Conservation (phyloP, 352 stramenopile species). For the Phytophthora megakarya region DNA sequence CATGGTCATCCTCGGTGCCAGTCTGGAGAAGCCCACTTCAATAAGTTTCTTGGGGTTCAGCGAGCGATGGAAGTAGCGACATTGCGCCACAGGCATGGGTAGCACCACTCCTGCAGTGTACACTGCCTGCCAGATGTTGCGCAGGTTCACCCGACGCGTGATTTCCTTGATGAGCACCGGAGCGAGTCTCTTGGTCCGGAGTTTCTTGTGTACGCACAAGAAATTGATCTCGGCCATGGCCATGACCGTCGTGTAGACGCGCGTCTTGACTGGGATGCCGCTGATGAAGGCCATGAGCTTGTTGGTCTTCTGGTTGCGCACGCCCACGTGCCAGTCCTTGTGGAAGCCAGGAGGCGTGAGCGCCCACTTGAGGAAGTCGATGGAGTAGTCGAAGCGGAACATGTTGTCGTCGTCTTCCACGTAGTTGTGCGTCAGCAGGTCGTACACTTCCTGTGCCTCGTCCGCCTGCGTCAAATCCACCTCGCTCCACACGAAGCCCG, state of each 20-base stretch:
- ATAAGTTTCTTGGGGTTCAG: conserved; percentile 99
- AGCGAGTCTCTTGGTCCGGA: conserved; percentile 95
- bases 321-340: conserved; percentile 95
- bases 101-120: conserved; percentile 99
- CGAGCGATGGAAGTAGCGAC: conserved; percentile 97
- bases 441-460: conserved; percentile 95
- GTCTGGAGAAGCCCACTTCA: conserved; percentile 96
- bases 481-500: conserved; percentile 95
- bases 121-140: conserved; percentile 95
- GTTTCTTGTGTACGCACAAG: conserved; percentile 99
- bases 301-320: conserved; percentile 91
- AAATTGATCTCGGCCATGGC: conserved; percentile 99
- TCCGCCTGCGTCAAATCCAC: conserved; percentile 88
- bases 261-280: conserved; percentile 92
- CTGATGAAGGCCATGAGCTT: conserved; percentile 99
- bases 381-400: conserved; percentile 96
- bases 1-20: conserved; percentile 97
- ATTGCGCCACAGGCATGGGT: conserved; percentile 94
- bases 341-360: conserved; percentile 94
- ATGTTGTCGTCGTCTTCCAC: conserved; percentile 99
- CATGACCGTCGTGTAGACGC: conserved; percentile 67
- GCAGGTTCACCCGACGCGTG: conserved; percentile 97
- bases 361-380: conserved; percentile 91
- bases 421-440: conserved; percentile 98
- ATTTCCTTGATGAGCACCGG: conserved; percentile 99